phyloP scores from a whole-genome alignment of 192 early-diverging fungal genomes.

The Dissophora globulifera region DNA sequence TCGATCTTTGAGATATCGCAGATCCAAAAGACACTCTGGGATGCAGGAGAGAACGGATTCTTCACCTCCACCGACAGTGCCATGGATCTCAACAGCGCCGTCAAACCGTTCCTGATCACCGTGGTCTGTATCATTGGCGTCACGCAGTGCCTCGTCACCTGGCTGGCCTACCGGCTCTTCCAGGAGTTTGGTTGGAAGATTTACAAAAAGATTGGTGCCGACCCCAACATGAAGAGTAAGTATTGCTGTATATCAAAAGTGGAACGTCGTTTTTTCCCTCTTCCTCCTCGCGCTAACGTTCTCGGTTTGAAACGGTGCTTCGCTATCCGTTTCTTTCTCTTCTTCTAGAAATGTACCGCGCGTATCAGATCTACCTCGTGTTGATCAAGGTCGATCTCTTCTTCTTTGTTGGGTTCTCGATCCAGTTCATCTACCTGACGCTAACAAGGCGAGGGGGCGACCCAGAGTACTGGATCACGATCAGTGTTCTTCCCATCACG shows the following conservation, averaged over 20 bases:
- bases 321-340: constrained; percentile 1
- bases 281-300: too few species aligned
- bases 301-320: too few species aligned
- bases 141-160: constrained; percentile 59
- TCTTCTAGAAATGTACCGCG: constrained; percentile 65
- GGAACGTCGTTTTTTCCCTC: too few species aligned
- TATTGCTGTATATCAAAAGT: too few species aligned
- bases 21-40: constrained; percentile 52
- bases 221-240: constrained; percentile 66
- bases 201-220: constrained; percentile 76
- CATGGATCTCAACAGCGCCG: constrained; percentile 4
- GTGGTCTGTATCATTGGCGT: constrained; percentile 67
- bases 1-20: constrained; percentile 75
- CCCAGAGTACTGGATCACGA: constrained; percentile 63
- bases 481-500: constrained; percentile 68
- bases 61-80: constrained; percentile 8
- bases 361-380: constrained; percentile 82
- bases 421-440: constrained; percentile 78
- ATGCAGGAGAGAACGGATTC: constrained; percentile 6
- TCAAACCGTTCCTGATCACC: constrained; percentile 59
- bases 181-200: constrained; percentile 75
- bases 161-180: constrained; percentile 64
- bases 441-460: constrained; percentile 61
- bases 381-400: constrained; percentile 87
- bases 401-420: constrained; percentile 82